Evolutionary conservation across 345 rosid genomes (phyloP).

Genomic region (Raphanus sativus): DNA sequence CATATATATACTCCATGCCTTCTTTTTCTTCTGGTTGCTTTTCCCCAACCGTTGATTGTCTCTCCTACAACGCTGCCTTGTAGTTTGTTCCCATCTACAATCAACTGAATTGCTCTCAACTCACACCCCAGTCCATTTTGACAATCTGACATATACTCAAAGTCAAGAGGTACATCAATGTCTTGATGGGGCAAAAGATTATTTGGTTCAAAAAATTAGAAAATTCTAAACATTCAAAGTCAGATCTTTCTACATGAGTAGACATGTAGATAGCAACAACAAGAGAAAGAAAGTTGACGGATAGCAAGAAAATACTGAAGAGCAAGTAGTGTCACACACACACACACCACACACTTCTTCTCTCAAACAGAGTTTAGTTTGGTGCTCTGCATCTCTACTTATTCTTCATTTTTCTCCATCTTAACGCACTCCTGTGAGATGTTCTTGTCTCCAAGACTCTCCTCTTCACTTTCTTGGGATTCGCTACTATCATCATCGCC

Average conservation of each 20-base stretch:
- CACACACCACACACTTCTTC: background rate
- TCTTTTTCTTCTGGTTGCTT: too few relatives aligned
- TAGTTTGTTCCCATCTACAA: background rate
- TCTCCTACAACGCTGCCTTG: too few relatives aligned
- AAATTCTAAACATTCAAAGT: background rate
- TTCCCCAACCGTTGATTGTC: too few relatives aligned
- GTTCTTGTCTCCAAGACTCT: background rate
- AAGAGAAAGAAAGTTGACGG: background rate
- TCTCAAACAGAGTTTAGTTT: background rate
- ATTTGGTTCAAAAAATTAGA: background rate
- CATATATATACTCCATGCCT: too few relatives aligned
- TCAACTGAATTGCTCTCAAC: background rate
- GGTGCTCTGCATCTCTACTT: background rate
- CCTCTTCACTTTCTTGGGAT: conserved; percentile 1
- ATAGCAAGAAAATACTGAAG: background rate
- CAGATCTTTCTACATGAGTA: background rate
- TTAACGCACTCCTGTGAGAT: background rate
- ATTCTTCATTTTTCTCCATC: background rate
- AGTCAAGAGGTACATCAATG: background rate
- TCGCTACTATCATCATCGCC: background rate
- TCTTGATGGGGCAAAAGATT: background rate
- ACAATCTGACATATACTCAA: background rate
- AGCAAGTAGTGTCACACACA: background rate
- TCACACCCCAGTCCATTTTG: background rate
- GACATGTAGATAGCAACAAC: background rate